phyloP scores from a whole-genome alignment of 495 filamentous ascomycete genomes.

The Monascus purpureus region DNA sequence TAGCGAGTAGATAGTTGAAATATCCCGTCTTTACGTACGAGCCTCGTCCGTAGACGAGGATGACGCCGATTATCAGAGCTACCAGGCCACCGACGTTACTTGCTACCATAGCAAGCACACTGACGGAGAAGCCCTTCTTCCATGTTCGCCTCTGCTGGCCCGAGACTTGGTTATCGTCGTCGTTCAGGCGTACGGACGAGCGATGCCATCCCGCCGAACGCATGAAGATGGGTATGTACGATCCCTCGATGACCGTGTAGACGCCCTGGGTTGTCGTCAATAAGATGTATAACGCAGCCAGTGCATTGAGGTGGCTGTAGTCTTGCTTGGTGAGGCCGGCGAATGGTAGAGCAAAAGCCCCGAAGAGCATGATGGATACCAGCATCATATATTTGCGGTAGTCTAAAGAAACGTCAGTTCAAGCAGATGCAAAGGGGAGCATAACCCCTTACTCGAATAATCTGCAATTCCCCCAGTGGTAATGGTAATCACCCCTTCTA shows the following conservation, averaged over 20 bases:
- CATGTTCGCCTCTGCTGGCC: background rate
- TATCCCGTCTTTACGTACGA: slow-evolving; percentile 7
- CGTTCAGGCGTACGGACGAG: background rate
- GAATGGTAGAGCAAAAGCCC: slow-evolving; percentile 9
- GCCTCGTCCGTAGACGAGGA: slow-evolving; percentile 9
- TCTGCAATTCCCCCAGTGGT: slow-evolving; percentile 8
- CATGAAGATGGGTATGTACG: slow-evolving; percentile 14
- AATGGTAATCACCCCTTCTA: slow-evolving; percentile 9
- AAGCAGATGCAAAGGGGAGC: too few species aligned
- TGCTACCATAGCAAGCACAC: slow-evolving; percentile 9
- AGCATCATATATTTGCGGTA: slow-evolving; percentile 13
- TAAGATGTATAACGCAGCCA: slow-evolving; percentile 5
- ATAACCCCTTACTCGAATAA: slow-evolving; percentile 7
- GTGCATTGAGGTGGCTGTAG: slow-evolving; percentile 7
- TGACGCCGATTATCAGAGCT: slow-evolving; percentile 9
- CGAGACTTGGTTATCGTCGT: too few species aligned
- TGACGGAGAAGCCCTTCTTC: slow-evolving; percentile 7
- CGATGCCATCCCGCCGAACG: slow-evolving; percentile 10
- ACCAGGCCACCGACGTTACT: slow-evolving; percentile 9
- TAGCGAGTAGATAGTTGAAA: slow-evolving; percentile 9
- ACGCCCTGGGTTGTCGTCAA: slow-evolving; percentile 8
- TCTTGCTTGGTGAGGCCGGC: slow-evolving; percentile 5
- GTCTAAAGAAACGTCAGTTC: too few species aligned
- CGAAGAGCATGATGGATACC: slow-evolving; percentile 11
- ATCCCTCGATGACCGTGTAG: slow-evolving; percentile 9